Conservation (phyloP, 331 rosid species). For the Saraca asoca region DNA sequence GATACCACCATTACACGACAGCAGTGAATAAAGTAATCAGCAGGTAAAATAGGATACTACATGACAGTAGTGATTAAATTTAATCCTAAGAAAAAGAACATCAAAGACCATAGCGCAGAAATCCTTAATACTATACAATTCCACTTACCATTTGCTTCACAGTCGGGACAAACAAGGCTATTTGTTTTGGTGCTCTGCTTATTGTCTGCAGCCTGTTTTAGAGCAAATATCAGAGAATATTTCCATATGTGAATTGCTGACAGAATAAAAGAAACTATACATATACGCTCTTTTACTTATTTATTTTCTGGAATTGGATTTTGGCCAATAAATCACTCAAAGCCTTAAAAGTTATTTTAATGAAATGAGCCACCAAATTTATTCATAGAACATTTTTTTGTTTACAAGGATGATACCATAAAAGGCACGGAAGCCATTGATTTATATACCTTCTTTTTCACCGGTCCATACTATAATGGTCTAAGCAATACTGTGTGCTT, state of each 20-base stretch:
- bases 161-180: conserved; percentile 67
- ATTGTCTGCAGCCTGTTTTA: conserved; percentile 67
- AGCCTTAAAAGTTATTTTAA: background rate
- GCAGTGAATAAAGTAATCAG: conserved; percentile 1
- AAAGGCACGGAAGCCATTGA: background rate
- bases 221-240: conserved; percentile 37
- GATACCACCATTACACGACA: background rate
- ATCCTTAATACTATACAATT: conserved; percentile 12
- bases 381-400: conserved; percentile 6
- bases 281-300: background rate
- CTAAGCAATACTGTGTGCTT: no score
- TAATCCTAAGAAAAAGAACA: conserved; percentile 9
- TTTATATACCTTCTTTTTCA: no score
- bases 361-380: background rate
- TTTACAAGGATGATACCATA: background rate
- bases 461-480: no score
- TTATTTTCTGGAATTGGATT: background rate
- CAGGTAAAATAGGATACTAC: conserved; percentile 7
- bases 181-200: conserved; percentile 42
- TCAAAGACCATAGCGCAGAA: background rate
- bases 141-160: conserved; percentile 91
- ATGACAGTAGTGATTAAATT: conserved; percentile 10
- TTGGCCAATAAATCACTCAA: background rate
- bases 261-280: background rate
- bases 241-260: conserved; percentile 26